These are phyloP conservation scores for Penicillium glabrum DNA, from an alignment of 2,329 filamentous ascomycete genomes.

Conservation along the genomic window DNA sequence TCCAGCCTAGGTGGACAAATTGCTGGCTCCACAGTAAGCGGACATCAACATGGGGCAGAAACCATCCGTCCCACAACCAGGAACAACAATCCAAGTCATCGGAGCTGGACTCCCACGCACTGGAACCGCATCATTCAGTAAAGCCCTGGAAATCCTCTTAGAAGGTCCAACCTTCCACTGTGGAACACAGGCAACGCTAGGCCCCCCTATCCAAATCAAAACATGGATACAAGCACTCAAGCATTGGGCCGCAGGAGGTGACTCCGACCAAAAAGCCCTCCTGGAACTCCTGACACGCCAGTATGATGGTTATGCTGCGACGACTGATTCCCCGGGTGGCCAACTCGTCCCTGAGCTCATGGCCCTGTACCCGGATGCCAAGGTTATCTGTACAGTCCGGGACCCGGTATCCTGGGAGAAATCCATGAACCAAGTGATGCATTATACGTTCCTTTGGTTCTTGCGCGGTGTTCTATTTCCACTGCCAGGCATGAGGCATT, in stretches of 20 bases:
- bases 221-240: constrained; percentile 22
- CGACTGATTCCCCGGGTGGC: constrained; percentile 47
- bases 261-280: constrained; percentile 5
- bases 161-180: constrained; percentile 52
- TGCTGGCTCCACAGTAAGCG: neutral
- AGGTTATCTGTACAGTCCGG: constrained; percentile 45
- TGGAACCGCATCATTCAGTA: constrained; percentile 52
- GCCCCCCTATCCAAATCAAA: constrained; percentile 22
- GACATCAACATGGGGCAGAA: constrained; percentile 19
- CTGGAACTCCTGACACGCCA: constrained; percentile 9
- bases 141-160: constrained; percentile 50
- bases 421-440: constrained; percentile 21
- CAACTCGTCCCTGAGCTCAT: constrained; percentile 48
- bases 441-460: constrained; percentile 18
- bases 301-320: constrained; percentile 47
- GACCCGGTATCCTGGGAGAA: constrained; percentile 22
- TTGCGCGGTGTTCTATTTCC: constrained; percentile 21
- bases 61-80: constrained; percentile 17
- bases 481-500: constrained; percentile 26
- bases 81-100: constrained; percentile 25
- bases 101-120: constrained; percentile 43
- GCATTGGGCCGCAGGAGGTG: constrained; percentile 9
- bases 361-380: constrained; percentile 51
- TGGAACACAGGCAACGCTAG: constrained; percentile 40
- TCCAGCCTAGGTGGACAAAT: neutral